phyloP scores from a whole-genome alignment of 2,329 filamentous ascomycete genomes.

The Arthrinium puccinioides region DNA sequence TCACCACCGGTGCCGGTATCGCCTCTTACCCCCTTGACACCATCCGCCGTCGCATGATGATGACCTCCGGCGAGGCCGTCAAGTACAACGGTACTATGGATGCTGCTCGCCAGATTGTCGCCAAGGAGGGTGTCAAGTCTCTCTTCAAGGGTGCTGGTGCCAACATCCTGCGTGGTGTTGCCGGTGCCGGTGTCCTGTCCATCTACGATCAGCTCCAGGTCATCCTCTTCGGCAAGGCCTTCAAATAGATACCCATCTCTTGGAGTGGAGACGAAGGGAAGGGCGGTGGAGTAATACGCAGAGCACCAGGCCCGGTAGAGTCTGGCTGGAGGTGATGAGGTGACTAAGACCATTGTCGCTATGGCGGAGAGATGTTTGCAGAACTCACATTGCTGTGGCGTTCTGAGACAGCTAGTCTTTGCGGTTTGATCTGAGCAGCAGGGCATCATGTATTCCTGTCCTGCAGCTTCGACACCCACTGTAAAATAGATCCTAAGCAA shows the following conservation, averaged over 20 bases:
- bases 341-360: constrained; percentile 36
- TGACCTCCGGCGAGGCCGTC: constrained; percentile 95
- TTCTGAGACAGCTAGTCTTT: constrained; percentile 29
- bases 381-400: constrained; percentile 27
- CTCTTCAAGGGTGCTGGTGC: constrained; percentile 99
- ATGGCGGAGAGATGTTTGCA: constrained; percentile 32
- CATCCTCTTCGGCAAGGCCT: constrained; percentile 99
- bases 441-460: constrained; percentile 35
- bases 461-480: constrained; percentile 43
- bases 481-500: constrained; percentile 59
- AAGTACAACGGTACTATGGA: constrained; percentile 98
- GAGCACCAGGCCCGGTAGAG: constrained; percentile 20
- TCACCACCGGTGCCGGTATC: constrained; percentile 99
- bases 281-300: constrained; percentile 28
- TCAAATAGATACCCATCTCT: constrained; percentile 50
- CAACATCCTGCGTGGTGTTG: constrained; percentile 99
- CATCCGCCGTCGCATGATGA: constrained; percentile 99
- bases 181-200: constrained; percentile 99
- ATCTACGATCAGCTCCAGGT: constrained; percentile 99
- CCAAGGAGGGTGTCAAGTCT: constrained; percentile 95
- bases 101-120: constrained; percentile 92
- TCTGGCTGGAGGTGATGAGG: constrained; percentile 33
- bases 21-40: constrained; percentile 99
- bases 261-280: constrained; percentile 28
- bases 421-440: constrained; percentile 20